phyloP scores from a whole-genome alignment of 1,284 basidiomycete species.

The Fomes fomentarius region DNA sequence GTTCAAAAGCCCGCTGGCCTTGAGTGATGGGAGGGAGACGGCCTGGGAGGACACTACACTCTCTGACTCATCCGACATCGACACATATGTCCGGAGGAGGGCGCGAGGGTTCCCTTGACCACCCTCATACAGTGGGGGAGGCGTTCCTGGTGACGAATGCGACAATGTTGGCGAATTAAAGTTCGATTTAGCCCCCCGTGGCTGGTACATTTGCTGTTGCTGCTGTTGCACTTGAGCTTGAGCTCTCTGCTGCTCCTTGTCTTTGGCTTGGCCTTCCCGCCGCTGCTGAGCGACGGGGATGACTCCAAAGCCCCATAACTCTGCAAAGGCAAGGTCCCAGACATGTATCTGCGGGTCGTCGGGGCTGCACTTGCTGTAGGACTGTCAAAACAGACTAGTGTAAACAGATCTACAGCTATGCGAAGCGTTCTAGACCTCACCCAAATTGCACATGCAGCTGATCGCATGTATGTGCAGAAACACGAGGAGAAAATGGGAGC shows the following conservation, averaged over 20 bases:
- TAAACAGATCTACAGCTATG: background rate
- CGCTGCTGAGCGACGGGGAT: conserved; percentile 35
- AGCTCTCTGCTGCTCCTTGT: conserved; percentile 19
- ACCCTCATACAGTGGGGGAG: conserved; percentile 15
- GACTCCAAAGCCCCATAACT: conserved; percentile 55
- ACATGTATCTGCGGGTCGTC: conserved; percentile 54
- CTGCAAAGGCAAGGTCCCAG: conserved; percentile 64
- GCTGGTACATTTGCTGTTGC: conserved; percentile 12
- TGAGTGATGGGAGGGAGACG: conserved; percentile 59
- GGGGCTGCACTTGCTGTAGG: conserved; percentile 66
- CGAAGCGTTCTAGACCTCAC: conserved; percentile 49
- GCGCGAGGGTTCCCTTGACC: conserved; percentile 20
- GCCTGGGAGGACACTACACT: conserved; percentile 3
- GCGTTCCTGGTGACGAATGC: conserved; percentile 12
- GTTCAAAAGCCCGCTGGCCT: conserved; percentile 71
- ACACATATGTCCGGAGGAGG: conserved; percentile 20
- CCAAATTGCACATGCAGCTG: conserved; percentile 68
- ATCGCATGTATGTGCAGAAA: conserved; percentile 10
- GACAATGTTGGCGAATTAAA: conserved; percentile 18
- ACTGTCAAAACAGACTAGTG: too few relatives aligned
- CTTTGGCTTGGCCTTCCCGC: conserved; percentile 31
- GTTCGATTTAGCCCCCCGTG: conserved; percentile 9
- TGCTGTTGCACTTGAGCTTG: conserved; percentile 12
- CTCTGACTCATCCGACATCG: conserved; percentile 18
- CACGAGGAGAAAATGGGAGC: background rate